Evolutionary conservation across 2,329 filamentous ascomycete species (phyloP).

Genomic region (Penicillium oxalicum): DNA sequence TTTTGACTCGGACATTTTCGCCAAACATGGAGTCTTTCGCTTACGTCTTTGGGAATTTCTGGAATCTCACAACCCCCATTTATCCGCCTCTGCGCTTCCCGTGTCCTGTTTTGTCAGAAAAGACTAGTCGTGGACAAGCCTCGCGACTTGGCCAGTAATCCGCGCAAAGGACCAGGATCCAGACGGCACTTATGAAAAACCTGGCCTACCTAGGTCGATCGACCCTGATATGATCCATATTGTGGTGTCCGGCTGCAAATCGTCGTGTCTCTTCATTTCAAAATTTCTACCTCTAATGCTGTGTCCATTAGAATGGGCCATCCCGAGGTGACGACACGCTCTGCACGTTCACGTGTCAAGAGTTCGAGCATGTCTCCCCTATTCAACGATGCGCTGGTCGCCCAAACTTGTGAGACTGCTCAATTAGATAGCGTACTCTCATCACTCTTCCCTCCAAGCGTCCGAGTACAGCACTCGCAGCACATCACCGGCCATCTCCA

Average conservation of each 20-base stretch:
- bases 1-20: neutral
- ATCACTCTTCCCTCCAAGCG: conserved; percentile 27
- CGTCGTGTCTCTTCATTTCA: neutral
- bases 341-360: conserved; percentile 6
- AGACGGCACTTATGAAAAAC: too few relatives aligned
- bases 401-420: conserved; percentile 15
- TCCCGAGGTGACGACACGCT: conserved; percentile 8
- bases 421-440: conserved; percentile 27
- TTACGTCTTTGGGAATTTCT: too few relatives aligned
- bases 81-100: neutral
- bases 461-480: conserved; percentile 23
- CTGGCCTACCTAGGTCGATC: too few relatives aligned
- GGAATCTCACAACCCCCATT: too few relatives aligned
- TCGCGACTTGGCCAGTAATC: too few relatives aligned
- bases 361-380: conserved; percentile 3
- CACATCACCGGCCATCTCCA: conserved; percentile 30
- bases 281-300: neutral
- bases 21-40: too few relatives aligned
- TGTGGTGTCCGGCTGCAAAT: neutral
- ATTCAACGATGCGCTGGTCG: neutral
- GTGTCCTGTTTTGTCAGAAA: conserved; percentile 1
- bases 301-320: conserved; percentile 10
- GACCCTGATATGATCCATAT: neutral
- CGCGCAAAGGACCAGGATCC: too few relatives aligned
- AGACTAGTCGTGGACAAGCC: conserved; percentile 1